phyloP scores from a whole-genome alignment of 176 grass and related monocot genomes.

The Zizania latifolia region DNA sequence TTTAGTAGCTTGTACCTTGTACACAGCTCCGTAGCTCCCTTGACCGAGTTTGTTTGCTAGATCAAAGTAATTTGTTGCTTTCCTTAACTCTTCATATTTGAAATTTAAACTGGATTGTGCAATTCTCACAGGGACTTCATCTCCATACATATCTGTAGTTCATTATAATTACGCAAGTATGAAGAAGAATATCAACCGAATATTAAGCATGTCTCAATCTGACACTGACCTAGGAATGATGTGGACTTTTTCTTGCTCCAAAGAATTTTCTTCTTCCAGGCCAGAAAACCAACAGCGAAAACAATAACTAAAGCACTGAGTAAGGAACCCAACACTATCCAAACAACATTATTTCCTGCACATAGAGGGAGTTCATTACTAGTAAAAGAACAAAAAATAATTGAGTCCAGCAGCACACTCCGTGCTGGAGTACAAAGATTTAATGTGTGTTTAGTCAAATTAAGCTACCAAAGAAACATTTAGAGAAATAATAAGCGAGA shows the following conservation, averaged over 20 bases:
- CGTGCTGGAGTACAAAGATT: background rate
- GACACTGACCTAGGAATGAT: slow-evolving; percentile 58
- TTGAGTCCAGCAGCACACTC: background rate
- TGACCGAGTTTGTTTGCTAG: slow-evolving; percentile 78
- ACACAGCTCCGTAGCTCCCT: slow-evolving; percentile 79
- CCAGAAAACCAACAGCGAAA: slow-evolving; percentile 41
- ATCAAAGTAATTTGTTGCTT: slow-evolving; percentile 66
- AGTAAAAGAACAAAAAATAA: background rate
- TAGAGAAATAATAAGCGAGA: background rate
- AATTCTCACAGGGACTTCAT: slow-evolving; percentile 44
- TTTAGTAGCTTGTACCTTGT: slow-evolving; percentile 50
- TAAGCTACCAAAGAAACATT: background rate
- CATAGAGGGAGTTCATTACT: slow-evolving; percentile 1
- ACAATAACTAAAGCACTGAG: slow-evolving; percentile 48
- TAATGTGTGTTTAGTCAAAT: background rate
- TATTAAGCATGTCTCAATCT: background rate
- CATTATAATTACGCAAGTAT: background rate
- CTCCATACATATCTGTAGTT: slow-evolving; percentile 48
- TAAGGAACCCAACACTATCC: slow-evolving; percentile 61
- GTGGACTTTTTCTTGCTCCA: slow-evolving; percentile 9
- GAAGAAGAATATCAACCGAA: background rate
- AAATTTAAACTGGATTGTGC: slow-evolving; percentile 69
- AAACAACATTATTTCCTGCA: slow-evolving; percentile 46
- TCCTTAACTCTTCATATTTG: slow-evolving; percentile 65
- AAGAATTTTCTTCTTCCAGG: slow-evolving; percentile 44